Evolutionary conservation across 2,329 filamentous ascomycete species (phyloP), one percentile per base, ranked within the genome.

Genomic region (Botrytis paeoniae): DNA sequence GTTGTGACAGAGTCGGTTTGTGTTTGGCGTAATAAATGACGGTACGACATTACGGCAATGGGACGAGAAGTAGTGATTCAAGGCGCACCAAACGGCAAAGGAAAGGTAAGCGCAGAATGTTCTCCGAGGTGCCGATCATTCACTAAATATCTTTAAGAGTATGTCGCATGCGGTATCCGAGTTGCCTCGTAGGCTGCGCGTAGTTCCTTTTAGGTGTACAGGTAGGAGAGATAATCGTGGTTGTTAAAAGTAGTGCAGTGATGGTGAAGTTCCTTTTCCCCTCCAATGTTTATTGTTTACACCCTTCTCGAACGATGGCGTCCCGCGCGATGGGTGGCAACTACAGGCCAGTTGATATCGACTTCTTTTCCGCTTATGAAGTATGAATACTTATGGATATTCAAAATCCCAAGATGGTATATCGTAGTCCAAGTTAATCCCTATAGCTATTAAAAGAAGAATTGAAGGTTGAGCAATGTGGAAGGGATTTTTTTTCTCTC

Each of bases 11-110:
- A 82, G 79, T 89, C 86, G 71, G 85, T 86, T 74, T 86, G 85
- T 76, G 86, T 85, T 81, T 89, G 88, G 77, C 87, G 86, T 74
- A 90, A 85, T 71, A 87, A 86, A 80, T 88, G 87, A 76, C 86
- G 86, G 83, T 86, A 85, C 82, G 88, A 88, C 85, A 88, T 90
- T 78, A 83, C 80, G 78, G 68, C 75, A 57, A 32, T 35, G 72
- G 74, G 69, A 66, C 61, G 29, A 65, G 29, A 65, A 65, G 60
- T 54, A 39, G 39, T 65, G 60, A 41, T 54, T 25, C 29, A n/a
- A 32, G 45, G 61, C 43, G 70, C 70, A 71, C 45, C 45, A 43
- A 43, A 57, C 25, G 25, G 62, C 65, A 69, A 57, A 45, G 61
- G 68, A 59, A 39, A 71, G 64, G 48, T 63, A 51, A 37, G 37